Evolutionary conservation across 257 asterid species (phyloP).

Genomic region (Misopates orontium): DNA sequence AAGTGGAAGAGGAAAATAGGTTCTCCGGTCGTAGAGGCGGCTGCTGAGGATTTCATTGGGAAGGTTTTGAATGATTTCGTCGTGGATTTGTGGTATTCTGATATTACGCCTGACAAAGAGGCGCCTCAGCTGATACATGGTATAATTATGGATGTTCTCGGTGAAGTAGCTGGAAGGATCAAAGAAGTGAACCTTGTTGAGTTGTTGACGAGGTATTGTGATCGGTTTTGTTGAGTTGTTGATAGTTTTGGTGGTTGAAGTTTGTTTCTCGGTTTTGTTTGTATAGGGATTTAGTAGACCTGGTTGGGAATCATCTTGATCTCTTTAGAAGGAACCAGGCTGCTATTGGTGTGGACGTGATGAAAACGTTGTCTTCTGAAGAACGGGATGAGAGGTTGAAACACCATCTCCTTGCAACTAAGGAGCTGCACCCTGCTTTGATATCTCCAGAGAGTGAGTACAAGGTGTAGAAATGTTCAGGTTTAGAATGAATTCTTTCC

Average conservation of each 20-base stretch:
- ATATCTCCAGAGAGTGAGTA: conserved; percentile 90
- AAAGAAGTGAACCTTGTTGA: conserved; percentile 86
- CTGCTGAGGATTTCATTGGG: conserved; percentile 67
- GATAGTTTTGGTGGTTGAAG: conserved; percentile 21
- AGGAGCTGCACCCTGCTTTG: conserved; percentile 95
- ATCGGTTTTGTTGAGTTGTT: conserved; percentile 21
- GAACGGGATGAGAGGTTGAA: conserved; percentile 91
- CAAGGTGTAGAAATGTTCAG: conserved; percentile 79
- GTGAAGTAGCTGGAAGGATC: conserved; percentile 70
- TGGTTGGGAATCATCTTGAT: conserved; percentile 81
- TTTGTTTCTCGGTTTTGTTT: conserved; percentile 15
- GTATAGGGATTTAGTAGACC: conserved; percentile 76
- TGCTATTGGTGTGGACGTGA: conserved; percentile 81
- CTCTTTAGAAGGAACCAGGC: conserved; percentile 75
- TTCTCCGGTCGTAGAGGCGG: conserved; percentile 82
- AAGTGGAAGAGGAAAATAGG: conserved; percentile 85
- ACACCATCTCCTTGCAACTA: conserved; percentile 66
- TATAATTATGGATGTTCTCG: conserved; percentile 77
- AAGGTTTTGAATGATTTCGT: conserved; percentile 82
- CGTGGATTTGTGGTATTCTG: conserved; percentile 82
- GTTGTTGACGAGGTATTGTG: conserved; percentile 70
- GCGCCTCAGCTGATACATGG: conserved; percentile 73
- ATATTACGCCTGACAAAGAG: conserved; percentile 79
- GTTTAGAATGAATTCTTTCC: conserved; percentile 31
- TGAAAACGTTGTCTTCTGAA: conserved; percentile 84